phyloP scores from a whole-genome alignment of 805 yeast genomes.

The Wickerhamomyces sydowiorum region DNA sequence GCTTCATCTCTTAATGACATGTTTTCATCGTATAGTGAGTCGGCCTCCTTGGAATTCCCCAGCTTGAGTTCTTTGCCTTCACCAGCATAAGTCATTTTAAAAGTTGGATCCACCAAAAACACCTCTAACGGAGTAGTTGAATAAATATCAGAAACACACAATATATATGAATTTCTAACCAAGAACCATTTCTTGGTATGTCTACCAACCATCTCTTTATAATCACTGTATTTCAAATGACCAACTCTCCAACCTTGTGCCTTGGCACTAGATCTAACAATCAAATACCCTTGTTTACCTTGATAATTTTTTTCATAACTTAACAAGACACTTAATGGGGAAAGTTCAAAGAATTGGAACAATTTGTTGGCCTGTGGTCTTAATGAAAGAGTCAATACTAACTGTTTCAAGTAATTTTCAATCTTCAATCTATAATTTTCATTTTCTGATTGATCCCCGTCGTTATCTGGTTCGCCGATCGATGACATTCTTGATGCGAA shows the following conservation, averaged over 20 bases:
- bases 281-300: slow-evolving; percentile 86
- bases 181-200: slow-evolving; percentile 92
- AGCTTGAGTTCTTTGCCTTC: slow-evolving; percentile 13
- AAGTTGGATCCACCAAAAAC: slow-evolving; percentile 77
- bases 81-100: slow-evolving; percentile 49
- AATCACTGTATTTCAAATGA: slow-evolving; percentile 73
- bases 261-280: slow-evolving; percentile 75
- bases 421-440: slow-evolving; percentile 33
- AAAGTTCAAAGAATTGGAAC: slow-evolving; percentile 83
- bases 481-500: slow-evolving; percentile 13
- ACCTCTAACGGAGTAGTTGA: slow-evolving; percentile 90
- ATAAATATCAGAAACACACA: slow-evolving; percentile 79
- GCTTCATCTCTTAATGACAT: slow-evolving; percentile 21
- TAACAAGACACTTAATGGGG: slow-evolving; percentile 79
- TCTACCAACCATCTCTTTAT: slow-evolving; percentile 83
- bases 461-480: slow-evolving; percentile 1
- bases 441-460: background rate
- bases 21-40: slow-evolving; percentile 25
- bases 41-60: slow-evolving; percentile 31
- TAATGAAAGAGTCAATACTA: slow-evolving; percentile 55
- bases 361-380: slow-evolving; percentile 78
- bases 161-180: slow-evolving; percentile 76
- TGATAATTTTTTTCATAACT: slow-evolving; percentile 75
- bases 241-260: slow-evolving; percentile 96
- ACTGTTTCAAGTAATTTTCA: slow-evolving; percentile 60